phyloP scores from a whole-genome alignment of 148 eudicot species.

The Fagopyrum tataricum region DNA sequence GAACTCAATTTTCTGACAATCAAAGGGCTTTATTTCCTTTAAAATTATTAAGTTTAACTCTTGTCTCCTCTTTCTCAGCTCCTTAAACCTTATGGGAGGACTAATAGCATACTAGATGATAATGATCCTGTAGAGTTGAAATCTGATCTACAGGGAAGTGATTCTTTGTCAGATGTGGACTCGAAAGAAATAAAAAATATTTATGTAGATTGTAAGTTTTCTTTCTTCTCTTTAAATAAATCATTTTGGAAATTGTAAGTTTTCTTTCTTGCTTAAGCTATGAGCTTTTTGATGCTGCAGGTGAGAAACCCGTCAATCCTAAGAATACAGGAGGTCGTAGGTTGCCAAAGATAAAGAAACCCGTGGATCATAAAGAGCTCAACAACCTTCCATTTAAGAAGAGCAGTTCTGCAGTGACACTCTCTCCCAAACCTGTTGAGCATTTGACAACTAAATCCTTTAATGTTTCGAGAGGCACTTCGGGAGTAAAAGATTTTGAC shows the following conservation, averaged over 20 bases:
- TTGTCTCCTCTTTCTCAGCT: constrained; percentile 25
- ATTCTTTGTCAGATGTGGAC: constrained; percentile 50
- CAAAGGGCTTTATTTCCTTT: neutral
- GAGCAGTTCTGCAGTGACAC: constrained; percentile 27
- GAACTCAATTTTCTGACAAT: constrained; percentile 1
- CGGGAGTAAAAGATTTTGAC: constrained; percentile 30
- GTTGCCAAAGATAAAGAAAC: constrained; percentile 33
- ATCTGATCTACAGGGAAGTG: constrained; percentile 31
- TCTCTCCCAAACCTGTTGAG: constrained; percentile 30
- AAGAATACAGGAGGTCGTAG: constrained; percentile 35
- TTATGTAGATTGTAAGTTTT: constrained; percentile 73
- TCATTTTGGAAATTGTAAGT: constrained; percentile 33
- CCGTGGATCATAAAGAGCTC: constrained; percentile 37
- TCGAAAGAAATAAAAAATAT: constrained; percentile 84
- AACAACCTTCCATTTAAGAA: constrained; percentile 33
- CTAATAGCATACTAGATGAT: constrained; percentile 26
- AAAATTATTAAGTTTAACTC: neutral
- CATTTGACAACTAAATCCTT: constrained; percentile 37
- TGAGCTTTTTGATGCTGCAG: constrained; percentile 38
- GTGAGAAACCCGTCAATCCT: constrained; percentile 51
- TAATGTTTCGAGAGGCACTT: constrained; percentile 51
- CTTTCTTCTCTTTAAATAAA: too few species aligned
- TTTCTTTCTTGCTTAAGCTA: neutral
- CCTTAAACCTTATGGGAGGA: constrained; percentile 52
- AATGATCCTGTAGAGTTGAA: constrained; percentile 29